Percentiles rank a stretch among this genome's conserved stretches.
Evolutionary conservation across 371 early-diverging fungal species (phyloP).

Genomic region (Mucor racemosus): DNA sequence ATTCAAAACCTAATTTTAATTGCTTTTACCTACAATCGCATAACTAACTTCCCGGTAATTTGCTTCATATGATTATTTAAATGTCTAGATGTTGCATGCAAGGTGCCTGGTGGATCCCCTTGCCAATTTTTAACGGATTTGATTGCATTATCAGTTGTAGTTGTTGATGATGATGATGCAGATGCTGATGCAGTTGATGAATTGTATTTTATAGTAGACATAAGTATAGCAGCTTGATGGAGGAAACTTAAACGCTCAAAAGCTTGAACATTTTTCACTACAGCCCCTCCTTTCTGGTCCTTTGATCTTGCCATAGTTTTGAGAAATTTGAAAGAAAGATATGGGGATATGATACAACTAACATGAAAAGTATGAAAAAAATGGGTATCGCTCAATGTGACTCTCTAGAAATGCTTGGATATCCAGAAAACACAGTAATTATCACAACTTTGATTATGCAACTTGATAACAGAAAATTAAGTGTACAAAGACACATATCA

Average conservation of each 20-base stretch:
- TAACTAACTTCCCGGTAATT: slow-evolving; percentile 37
- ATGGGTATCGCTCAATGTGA: too few relatives aligned
- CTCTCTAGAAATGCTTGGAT: too few relatives aligned
- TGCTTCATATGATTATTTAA: slow-evolving; percentile 44
- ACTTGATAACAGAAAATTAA: too few relatives aligned
- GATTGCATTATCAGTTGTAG: neutral
- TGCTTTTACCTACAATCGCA: slow-evolving; percentile 36
- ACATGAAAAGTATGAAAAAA: too few relatives aligned
- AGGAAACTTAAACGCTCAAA: slow-evolving; percentile 47
- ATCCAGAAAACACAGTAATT: too few relatives aligned
- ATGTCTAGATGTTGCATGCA: slow-evolving; percentile 35
- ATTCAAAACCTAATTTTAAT: too few relatives aligned
- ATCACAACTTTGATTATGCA: too few relatives aligned
- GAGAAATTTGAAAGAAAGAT: too few relatives aligned
- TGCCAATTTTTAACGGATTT: slow-evolving; percentile 18
- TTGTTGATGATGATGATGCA: neutral
- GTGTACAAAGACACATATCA: too few relatives aligned
- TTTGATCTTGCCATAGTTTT: slow-evolving; percentile 17
- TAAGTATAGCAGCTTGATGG: slow-evolving; percentile 45
- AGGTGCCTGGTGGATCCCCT: slow-evolving; percentile 31
- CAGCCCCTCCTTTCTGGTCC: slow-evolving; percentile 30
- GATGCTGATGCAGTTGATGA: neutral
- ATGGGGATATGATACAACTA: too few relatives aligned
- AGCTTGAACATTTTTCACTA: slow-evolving; percentile 32
- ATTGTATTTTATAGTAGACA: slow-evolving; percentile 33